These are phyloP conservation scores for Entophlyctis luteolus DNA, from an alignment of 192 early-diverging fungal genomes.

Conservation along the genomic window DNA sequence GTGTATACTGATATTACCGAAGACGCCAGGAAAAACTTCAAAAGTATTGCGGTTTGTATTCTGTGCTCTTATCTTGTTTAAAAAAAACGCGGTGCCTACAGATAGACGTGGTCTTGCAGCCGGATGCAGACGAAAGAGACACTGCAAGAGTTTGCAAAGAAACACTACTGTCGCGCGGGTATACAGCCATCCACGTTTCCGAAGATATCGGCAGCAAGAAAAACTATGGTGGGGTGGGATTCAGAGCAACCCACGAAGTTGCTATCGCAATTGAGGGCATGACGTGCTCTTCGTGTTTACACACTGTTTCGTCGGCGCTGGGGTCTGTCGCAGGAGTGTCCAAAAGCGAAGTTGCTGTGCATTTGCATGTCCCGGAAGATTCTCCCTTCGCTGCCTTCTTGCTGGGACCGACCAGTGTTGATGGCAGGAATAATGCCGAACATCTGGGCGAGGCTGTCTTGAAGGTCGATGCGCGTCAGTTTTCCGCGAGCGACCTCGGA, in stretches of 20 bases:
- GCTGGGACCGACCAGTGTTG: background rate
- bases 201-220: too few species aligned
- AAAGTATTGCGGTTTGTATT: background rate
- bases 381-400: background rate
- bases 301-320: slow-evolving; percentile 59
- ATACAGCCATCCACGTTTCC: too few species aligned
- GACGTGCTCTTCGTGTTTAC: slow-evolving; percentile 88
- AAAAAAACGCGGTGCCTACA: too few species aligned
- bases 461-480: background rate
- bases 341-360: background rate
- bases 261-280: slow-evolving; percentile 73
- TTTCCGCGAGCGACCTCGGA: too few species aligned
- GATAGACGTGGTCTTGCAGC: too few species aligned
- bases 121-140: too few species aligned
- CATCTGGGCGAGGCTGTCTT: background rate
- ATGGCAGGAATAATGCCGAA: background rate
- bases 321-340: background rate
- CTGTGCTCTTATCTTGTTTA: too few species aligned
- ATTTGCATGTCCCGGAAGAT: background rate
- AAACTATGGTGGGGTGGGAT: too few species aligned
- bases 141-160: too few species aligned
- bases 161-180: too few species aligned
- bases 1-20: background rate
- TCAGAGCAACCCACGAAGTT: background rate
- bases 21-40: background rate